Conservation (phyloP, 2,329 filamentous ascomycete species). For the Colletotrichum sp. region DNA sequence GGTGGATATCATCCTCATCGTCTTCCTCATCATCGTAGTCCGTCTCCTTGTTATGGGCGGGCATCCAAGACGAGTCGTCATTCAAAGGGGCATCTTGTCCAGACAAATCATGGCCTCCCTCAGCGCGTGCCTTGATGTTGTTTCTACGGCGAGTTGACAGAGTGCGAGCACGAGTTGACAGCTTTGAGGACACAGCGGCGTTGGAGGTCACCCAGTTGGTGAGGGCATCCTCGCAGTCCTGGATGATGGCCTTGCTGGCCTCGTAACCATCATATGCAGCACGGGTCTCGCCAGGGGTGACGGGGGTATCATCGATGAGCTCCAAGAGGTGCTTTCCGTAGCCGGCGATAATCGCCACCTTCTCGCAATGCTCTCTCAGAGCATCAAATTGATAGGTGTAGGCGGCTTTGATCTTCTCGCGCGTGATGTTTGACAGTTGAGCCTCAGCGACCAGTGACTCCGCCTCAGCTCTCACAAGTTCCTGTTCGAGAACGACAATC, state of each 20-base stretch:
- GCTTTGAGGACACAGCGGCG: slow-evolving; percentile 84
- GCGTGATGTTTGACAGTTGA: slow-evolving; percentile 98
- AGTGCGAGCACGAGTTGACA: slow-evolving; percentile 86
- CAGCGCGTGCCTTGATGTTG: slow-evolving; percentile 68
- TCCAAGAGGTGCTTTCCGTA: slow-evolving; percentile 99
- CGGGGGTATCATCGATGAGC: slow-evolving; percentile 93
- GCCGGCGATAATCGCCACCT: slow-evolving; percentile 95
- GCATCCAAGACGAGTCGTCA: slow-evolving; percentile 85
- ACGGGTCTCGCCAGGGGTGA: slow-evolving; percentile 95
- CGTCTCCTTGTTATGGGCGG: slow-evolving; percentile 67
- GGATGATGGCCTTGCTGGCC: slow-evolving; percentile 97
- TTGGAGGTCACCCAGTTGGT: slow-evolving; percentile 97
- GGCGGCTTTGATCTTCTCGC: slow-evolving; percentile 98
- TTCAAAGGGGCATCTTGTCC: slow-evolving; percentile 81
- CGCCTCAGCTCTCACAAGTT: slow-evolving; percentile 96
- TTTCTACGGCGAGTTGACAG: slow-evolving; percentile 84
- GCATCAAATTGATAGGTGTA: slow-evolving; percentile 99
- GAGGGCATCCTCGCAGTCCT: slow-evolving; percentile 96
- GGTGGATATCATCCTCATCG: slow-evolving; percentile 61
- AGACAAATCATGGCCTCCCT: slow-evolving; percentile 78
- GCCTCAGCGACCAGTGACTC: slow-evolving; percentile 99
- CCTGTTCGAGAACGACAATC: slow-evolving; percentile 97
- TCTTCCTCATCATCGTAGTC: slow-evolving; percentile 69
- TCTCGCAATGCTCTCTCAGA: slow-evolving; percentile 95
- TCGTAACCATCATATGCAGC: slow-evolving; percentile 98